Conservation (phyloP, 140 eudicot species). For the Anethum foeniculum region DNA sequence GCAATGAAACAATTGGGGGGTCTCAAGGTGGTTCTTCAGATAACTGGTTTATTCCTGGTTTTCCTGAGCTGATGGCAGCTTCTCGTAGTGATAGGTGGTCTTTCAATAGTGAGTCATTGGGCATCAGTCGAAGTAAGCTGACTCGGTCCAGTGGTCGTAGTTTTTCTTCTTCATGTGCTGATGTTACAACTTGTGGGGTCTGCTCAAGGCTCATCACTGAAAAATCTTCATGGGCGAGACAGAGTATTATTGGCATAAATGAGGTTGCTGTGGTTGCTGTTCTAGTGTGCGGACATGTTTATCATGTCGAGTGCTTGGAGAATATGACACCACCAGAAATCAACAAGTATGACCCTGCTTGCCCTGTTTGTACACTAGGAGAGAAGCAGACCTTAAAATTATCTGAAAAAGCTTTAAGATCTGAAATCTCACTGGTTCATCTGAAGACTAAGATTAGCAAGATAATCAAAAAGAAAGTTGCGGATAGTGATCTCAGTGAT, state of each 20-base stretch:
- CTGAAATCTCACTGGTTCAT: constrained; percentile 62
- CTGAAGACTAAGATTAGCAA: constrained; percentile 46
- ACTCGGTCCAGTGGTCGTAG: constrained; percentile 45
- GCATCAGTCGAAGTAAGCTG: constrained; percentile 47
- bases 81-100: constrained; percentile 86
- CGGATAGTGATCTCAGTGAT: constrained; percentile 32
- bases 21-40: constrained; percentile 85
- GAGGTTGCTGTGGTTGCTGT: constrained; percentile 78
- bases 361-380: constrained; percentile 93
- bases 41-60: constrained; percentile 62
- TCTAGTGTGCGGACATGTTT: constrained; percentile 79
- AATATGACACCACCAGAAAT: constrained; percentile 72
- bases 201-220: constrained; percentile 73
- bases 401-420: constrained; percentile 61
- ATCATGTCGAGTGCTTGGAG: constrained; percentile 91
- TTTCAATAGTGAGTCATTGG: constrained; percentile 66
- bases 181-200: constrained; percentile 65
- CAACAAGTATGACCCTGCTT: constrained; percentile 73
- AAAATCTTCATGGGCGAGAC: constrained; percentile 67
- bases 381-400: constrained; percentile 60
- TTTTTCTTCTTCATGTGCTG: constrained; percentile 43
- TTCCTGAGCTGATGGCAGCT: constrained; percentile 50
- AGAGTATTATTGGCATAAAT: constrained; percentile 47
- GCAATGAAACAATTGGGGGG: constrained; percentile 54
- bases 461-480: constrained; percentile 48